Percentiles rank a stretch among this genome's conserved stretches.
Evolutionary conservation across 331 rosid genomes (phyloP).

Genomic region (Ulmus americana): DNA sequence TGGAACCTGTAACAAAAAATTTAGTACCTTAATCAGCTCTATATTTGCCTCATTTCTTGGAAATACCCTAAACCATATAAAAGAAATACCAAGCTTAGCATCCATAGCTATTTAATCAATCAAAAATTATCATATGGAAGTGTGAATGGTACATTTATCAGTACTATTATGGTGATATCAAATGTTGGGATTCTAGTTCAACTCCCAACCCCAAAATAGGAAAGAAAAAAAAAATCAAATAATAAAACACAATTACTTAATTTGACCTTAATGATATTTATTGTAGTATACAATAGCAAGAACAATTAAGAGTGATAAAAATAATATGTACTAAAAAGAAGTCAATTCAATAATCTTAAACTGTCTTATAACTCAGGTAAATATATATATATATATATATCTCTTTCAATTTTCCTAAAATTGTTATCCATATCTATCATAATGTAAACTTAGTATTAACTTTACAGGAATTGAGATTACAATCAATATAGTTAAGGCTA

Average conservation of each 20-base stretch:
- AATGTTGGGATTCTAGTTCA: background rate
- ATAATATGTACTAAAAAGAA: background rate
- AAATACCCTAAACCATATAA: background rate
- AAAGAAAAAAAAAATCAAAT: background rate
- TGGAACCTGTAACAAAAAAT: constrained; percentile 10
- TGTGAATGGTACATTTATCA: background rate
- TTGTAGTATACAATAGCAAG: background rate
- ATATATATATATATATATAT: background rate
- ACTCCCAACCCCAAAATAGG: background rate
- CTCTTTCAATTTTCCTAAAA: background rate
- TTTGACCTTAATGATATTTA: background rate
- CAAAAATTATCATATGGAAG: background rate
- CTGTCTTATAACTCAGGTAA: too few species aligned
- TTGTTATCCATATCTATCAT: too few species aligned
- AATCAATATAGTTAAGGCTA: too few species aligned
- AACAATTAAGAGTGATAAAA: background rate
- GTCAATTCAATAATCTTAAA: too few species aligned
- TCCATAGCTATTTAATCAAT: background rate
- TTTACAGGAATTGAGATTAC: too few species aligned
- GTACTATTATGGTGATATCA: background rate
- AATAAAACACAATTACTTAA: background rate
- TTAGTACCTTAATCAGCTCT: constrained; percentile 2
- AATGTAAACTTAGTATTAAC: too few species aligned
- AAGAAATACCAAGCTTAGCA: too few species aligned
- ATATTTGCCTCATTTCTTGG: background rate